Evolutionary conservation across 2,329 filamentous ascomycete species (phyloP), one percentile per base, ranked within the genome.

Genomic region (Polychaeton citri): DNA sequence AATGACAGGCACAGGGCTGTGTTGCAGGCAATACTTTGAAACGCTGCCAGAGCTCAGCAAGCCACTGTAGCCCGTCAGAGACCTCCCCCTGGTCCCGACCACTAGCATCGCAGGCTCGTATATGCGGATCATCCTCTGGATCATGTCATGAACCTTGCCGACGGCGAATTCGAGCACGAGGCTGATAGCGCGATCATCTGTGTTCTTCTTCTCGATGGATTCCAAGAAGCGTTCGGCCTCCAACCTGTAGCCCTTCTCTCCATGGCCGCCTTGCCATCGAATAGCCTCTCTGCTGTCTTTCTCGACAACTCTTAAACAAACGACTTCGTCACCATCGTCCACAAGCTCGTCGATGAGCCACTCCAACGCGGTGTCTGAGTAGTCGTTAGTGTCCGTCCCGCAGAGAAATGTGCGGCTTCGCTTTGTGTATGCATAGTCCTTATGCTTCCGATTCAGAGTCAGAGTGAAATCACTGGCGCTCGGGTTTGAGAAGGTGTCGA

Each of bases 281-380:
- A 47, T 34, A 26, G 73, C 72, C 43, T 81, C 72, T 35, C 79
- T 81, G 35, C 77, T 72, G 44, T 88, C 82, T 53, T 83, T 87
- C 53, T 94, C 86, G 30, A 93, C 73, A 2, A 93, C 87, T 35
- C 84, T 73, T 33, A 95, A 72, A 59, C 87, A 95, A 6, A 95
- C 81, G 38, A 95, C 79, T 59, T 94, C 85, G 54, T 95, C 87
- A 13, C 87, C 86, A 51, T 94, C 87, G 50, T 94, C 86, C 28
- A 94, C 84, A 38, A 94, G 69, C 60, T 93, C 85, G 50, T 92
- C 84, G 26, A 95, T 74, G 34, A 94, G 69, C 86, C 86, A 95
- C 58, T 92, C 83, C 13, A 95, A 67, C 12, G 87, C 87, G 59
- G 88, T 90, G 43, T 93, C 83, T 5, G 85, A 93, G 59, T 94